phyloP scores from a whole-genome alignment of 805 yeast species.

The Metschnikowia santaceciliae region DNA sequence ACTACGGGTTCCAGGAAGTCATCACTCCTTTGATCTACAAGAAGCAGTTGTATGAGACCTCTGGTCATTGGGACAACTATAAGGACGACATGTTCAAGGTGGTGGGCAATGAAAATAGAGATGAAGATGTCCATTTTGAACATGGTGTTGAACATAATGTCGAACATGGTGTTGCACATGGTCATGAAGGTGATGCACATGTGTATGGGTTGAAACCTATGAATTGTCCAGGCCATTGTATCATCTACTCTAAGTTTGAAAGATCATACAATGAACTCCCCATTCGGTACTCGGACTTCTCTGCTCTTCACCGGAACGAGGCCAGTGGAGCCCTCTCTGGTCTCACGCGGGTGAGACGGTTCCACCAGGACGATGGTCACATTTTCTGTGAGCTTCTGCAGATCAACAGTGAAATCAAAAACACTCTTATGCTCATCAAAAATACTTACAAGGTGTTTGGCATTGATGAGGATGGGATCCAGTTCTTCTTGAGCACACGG shows the following conservation, averaged over 20 bases:
- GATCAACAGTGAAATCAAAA: conserved; percentile 66
- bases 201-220: conserved; percentile 86
- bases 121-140: conserved; percentile 20
- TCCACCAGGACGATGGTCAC: conserved; percentile 98
- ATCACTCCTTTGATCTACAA: conserved; percentile 87
- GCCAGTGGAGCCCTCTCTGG: conserved; percentile 93
- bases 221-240: conserved; percentile 96
- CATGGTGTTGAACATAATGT: conserved; percentile 1
- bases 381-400: conserved; percentile 84
- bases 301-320: conserved; percentile 91
- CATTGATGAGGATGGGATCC: conserved; percentile 47
- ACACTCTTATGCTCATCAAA: conserved; percentile 69
- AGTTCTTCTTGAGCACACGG: conserved; percentile 74
- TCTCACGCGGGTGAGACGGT: conserved; percentile 85
- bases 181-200: conserved; percentile 14
- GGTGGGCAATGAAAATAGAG: conserved; percentile 48
- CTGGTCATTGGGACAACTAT: conserved; percentile 96
- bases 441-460: conserved; percentile 71
- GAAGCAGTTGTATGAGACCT: conserved; percentile 77
- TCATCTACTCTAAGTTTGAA: conserved; percentile 70
- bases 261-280: conserved; percentile 87
- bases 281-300: conserved; percentile 79
- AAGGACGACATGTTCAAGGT: conserved; percentile 93
- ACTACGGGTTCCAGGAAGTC: conserved; percentile 86
- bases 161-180: conserved; percentile 5